These are phyloP conservation scores for Arachnopeziza araneosa DNA, from an alignment of 2,329 filamentous ascomycete species.

Conservation along the genomic window DNA sequence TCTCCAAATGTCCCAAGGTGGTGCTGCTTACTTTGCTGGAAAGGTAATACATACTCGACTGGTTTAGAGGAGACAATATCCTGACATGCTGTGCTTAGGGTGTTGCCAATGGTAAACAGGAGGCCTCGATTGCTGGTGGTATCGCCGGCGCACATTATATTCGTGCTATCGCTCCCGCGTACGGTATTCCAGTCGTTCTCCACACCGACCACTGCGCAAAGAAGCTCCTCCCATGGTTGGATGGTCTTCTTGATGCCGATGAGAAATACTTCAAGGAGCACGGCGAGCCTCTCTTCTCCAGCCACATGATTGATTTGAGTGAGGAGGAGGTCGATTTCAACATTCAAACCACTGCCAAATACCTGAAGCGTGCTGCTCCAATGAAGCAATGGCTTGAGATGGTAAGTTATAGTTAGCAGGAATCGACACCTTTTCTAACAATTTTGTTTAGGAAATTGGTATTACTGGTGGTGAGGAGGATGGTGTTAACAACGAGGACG, in stretches of 20 bases:
- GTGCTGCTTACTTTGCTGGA: constrained; percentile 87
- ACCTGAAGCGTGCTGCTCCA: constrained; percentile 88
- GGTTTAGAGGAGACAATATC: neutral
- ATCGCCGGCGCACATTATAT: constrained; percentile 92
- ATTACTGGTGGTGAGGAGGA: constrained; percentile 98
- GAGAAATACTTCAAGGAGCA: constrained; percentile 92
- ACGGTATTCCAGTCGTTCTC: constrained; percentile 85
- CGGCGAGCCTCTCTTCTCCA: constrained; percentile 88
- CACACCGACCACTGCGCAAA: constrained; percentile 99
- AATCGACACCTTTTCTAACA: neutral
- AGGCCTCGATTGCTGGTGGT: constrained; percentile 81
- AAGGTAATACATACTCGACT: constrained; percentile 49
- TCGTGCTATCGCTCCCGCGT: constrained; percentile 77
- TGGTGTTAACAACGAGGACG: constrained; percentile 96
- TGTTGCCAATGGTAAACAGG: constrained; percentile 75
- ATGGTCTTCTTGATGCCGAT: constrained; percentile 91
- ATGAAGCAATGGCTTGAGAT: constrained; percentile 99
- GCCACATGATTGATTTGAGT: constrained; percentile 97
- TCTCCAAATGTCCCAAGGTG: constrained; percentile 89
- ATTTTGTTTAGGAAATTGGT: constrained; percentile 61
- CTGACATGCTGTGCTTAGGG: constrained; percentile 42
- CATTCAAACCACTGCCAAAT: constrained; percentile 84
- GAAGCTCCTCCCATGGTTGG: constrained; percentile 97
- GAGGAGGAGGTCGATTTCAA: constrained; percentile 90
- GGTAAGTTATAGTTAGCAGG: constrained; percentile 44